Percentiles rank a stretch among this genome's conserved stretches.
Conservation (phyloP, 257 asterid genomes). For the Nyctanthes arbortristis region DNA sequence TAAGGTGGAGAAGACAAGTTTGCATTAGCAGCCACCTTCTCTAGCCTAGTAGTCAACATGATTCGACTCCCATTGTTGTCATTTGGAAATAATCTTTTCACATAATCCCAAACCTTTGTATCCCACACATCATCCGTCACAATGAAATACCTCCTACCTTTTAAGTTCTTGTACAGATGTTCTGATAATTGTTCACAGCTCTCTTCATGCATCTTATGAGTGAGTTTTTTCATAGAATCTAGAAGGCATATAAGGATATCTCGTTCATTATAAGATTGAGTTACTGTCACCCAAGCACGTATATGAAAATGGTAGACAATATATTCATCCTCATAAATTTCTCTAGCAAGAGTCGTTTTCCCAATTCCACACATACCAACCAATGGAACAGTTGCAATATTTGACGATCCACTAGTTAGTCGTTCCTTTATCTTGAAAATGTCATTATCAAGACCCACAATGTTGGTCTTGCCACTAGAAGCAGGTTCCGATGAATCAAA, state of each 20-base stretch:
- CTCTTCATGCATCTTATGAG: background rate
- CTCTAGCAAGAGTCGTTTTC: constrained; percentile 27
- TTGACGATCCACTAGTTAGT: background rate
- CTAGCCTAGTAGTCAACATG: constrained; percentile 30
- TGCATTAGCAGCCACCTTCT: background rate
- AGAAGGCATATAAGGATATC: constrained; percentile 10
- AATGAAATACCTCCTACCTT: too few species aligned
- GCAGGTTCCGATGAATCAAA: background rate
- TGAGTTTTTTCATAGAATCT: background rate
- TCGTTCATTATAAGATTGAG: background rate
- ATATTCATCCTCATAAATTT: constrained; percentile 12
- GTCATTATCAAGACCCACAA: constrained; percentile 6
- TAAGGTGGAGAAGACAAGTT: too few species aligned
- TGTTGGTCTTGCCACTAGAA: background rate
- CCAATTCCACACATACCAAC: constrained; percentile 21
- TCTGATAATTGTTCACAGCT: constrained; percentile 5
- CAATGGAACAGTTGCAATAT: background rate
- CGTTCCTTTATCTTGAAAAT: background rate
- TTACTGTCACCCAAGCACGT: too few species aligned
- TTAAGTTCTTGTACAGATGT: background rate
- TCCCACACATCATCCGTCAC: too few species aligned
- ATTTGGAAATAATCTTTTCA: too few species aligned
- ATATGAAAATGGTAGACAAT: constrained; percentile 11
- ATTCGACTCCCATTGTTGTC: too few species aligned
- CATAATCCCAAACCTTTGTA: constrained; percentile 19